Base-by-base conservation (phyloP, 371 early-diverging fungal species). In the Phascolomyces articulosus region DNA sequence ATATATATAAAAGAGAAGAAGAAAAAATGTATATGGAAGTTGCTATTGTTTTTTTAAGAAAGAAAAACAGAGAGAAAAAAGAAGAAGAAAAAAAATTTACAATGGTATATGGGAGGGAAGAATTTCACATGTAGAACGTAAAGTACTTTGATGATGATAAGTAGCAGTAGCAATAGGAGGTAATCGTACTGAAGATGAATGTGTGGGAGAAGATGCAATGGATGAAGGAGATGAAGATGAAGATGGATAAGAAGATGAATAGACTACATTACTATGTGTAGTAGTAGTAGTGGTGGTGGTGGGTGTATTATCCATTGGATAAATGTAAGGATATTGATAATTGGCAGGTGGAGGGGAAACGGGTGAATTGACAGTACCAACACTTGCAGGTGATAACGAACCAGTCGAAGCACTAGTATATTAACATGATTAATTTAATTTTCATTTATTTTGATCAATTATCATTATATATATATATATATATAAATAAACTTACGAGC, bases 91-190 rank as follows among this genome's bases (percentile, higher is more conserved):
- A 13, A 44, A 60, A 55, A 44, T 44, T 62, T 48, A 62, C 63
- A 53, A 55, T 27, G 63, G 55, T 53, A 62, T 55, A 40, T 62
- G 24, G 27, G 55, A 55, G 10, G 63, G 63, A 26, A 62, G 34
- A 26, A 62, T 15, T 21, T 62, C 55, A 41, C 63, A 62, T 53
- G 63, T 62, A 23, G 63, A 62, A 21, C 63, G 63, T 24, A 54
- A 26, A 15, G 63, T 34, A 21, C 55, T 49, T 27, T 20, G 63
- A 21, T 55, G 60, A 47, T 29, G 34, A 18, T 13, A 41, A n/a
- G n/a, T n/a, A 10, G 47, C 11, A 7, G 47, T 44, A 3, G 15
- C 47, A 10, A 62, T 15, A 41, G 55, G 55, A 3, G 63, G 55
- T 13, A 62, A 41, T 7, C 63, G 40, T 20, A 62, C n/a, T 8